Evolutionary conservation across 805 yeast genomes (phyloP).

Genomic region (Dipodascus albidus): DNA sequence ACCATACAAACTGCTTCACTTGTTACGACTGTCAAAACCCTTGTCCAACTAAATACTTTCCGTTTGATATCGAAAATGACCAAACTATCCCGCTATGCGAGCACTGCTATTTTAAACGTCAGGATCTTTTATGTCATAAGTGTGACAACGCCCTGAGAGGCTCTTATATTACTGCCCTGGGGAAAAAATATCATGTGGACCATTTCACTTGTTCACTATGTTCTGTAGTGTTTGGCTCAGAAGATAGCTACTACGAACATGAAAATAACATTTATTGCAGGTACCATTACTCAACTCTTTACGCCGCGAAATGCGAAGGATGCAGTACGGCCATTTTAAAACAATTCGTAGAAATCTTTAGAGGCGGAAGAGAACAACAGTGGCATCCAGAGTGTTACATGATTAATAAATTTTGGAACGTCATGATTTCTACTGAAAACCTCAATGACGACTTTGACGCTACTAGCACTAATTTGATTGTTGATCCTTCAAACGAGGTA

Average conservation of each 20-base stretch:
- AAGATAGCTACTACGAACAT: slow-evolving; percentile 87
- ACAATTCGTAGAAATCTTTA: slow-evolving; percentile 84
- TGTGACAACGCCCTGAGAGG: slow-evolving; percentile 85
- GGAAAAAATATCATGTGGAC: slow-evolving; percentile 84
- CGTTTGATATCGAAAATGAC: slow-evolving; percentile 33
- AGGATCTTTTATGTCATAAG: slow-evolving; percentile 73
- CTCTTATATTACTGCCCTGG: slow-evolving; percentile 87
- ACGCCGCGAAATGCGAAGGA: slow-evolving; percentile 87
- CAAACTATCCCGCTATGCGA: slow-evolving; percentile 66
- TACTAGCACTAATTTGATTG: neutral
- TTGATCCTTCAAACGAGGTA: neutral
- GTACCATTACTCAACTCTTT: slow-evolving; percentile 72
- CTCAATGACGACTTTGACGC: slow-evolving; percentile 6
- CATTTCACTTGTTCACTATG: slow-evolving; percentile 91
- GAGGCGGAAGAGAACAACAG: slow-evolving; percentile 86
- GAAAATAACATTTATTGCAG: slow-evolving; percentile 78
- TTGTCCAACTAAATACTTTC: slow-evolving; percentile 82
- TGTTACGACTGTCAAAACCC: slow-evolving; percentile 76
- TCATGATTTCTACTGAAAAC: slow-evolving; percentile 34
- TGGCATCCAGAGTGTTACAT: slow-evolving; percentile 99
- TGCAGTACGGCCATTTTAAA: slow-evolving; percentile 84
- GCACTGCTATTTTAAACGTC: slow-evolving; percentile 77
- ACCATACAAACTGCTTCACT: slow-evolving; percentile 77
- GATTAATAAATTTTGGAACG: slow-evolving; percentile 96
- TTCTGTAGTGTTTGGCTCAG: slow-evolving; percentile 73